Evolutionary conservation across 495 filamentous ascomycete species (phyloP), one percentile per base, ranked within the genome.

Genomic region (Neurospora sp.): DNA sequence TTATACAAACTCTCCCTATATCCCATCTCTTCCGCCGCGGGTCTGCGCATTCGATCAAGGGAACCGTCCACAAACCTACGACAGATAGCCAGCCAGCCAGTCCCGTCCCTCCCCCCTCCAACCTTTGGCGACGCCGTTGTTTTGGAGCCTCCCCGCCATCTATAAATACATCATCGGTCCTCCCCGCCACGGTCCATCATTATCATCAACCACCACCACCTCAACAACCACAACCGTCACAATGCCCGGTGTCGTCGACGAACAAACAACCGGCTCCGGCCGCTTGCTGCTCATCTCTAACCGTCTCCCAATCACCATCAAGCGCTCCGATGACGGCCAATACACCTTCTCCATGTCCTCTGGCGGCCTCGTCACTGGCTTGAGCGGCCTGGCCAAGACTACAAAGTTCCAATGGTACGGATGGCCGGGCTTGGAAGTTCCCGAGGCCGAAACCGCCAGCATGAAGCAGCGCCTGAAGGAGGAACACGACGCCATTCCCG

Each of bases 401-500:
- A 97, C 93, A 12, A 95, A 90, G 60, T 98, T 97, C 84, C 91
- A 93, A 80, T 99, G 96, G 95, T 98, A 97, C 81, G 95, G 95
- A 74, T 99, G 96, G 96, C 94, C 95, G 9, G 95, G 95, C 39
- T 79, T 97, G 72, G 93, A 97, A 78, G 87, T 95, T 38, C 92
- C 92, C 62, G 91, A 93, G 72, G 86, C 83, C 27, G 93, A 95
- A 77, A 83, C 88, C 10, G 86, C 81, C 37, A 87, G 87, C 76
- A 86, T 95, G 75, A 86, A 88, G 75, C 87, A 91, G 83, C 87
- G 89, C 70, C 83, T 94, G 69, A 90, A 91, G 79, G 89, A 93
- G 5, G 88, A 93, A 74, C 91, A 93, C 76, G 87, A 87, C 46
- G 92, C 92, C 16, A 85, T 92, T 42, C 93, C 93, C 5, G 90